Evolutionary conservation across 306 rosid genomes (phyloP).

Genomic region (Casuarina equisetifolia): DNA sequence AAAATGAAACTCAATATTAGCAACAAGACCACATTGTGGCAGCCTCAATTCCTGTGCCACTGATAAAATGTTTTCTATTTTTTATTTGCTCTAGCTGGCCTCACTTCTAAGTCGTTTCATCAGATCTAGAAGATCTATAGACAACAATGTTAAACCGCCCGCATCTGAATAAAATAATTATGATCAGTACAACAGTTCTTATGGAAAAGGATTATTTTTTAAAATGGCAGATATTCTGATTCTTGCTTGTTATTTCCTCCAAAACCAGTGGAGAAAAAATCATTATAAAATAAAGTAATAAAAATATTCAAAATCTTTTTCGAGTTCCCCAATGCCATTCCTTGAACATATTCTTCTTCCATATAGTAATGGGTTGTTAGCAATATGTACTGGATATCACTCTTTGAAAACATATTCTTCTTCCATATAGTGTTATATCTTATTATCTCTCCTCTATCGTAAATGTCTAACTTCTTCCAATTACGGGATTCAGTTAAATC

Average conservation of each 20-base stretch:
- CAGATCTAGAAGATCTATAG: neutral
- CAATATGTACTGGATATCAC: neutral
- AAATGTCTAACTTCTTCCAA: neutral
- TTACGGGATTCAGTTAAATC: neutral
- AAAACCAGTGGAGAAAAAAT: neutral
- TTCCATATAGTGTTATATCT: no score
- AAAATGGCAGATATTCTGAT: neutral
- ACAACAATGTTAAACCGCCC: neutral
- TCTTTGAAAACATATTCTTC: neutral
- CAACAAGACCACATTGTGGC: neutral
- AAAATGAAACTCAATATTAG: neutral
- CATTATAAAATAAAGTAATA: neutral
- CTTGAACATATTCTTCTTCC: neutral
- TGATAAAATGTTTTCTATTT: neutral
- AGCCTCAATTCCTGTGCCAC: neutral
- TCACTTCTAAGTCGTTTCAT: neutral
- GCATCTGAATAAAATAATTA: neutral
- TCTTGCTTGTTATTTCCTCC: neutral
- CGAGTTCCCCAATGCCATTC: neutral
- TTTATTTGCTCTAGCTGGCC: neutral
- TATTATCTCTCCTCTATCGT: neutral
- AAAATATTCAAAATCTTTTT: neutral
- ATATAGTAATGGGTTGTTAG: neutral
- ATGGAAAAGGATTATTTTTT: neutral
- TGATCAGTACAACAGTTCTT: neutral